Conservation (phyloP, 1,139 yeast genomes). For the Magnusiomyces fungicola region DNA sequence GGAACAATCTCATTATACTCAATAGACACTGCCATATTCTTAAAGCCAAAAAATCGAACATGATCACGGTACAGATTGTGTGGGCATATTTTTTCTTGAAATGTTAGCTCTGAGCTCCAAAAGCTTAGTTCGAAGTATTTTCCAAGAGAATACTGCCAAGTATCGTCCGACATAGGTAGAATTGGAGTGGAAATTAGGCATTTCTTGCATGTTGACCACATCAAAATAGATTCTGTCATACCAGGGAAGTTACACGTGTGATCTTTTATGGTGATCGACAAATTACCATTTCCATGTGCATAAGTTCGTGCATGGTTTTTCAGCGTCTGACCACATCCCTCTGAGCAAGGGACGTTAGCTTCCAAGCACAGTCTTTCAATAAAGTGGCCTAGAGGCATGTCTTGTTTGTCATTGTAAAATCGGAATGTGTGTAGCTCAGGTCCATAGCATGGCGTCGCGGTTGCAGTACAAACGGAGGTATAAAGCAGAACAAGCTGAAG, state of each 20-base stretch:
- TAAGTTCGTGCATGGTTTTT: conserved; percentile 78
- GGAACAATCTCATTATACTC: conserved; percentile 71
- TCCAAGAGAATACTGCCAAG: conserved; percentile 90
- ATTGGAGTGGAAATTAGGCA: conserved; percentile 76
- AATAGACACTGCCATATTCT: conserved; percentile 69
- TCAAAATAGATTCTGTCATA: conserved; percentile 59
- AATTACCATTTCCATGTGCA: conserved; percentile 80
- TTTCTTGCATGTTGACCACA: conserved; percentile 87
- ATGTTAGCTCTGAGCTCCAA: conserved; percentile 51
- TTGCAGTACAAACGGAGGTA: conserved; percentile 74
- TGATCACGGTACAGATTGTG: conserved; percentile 80
- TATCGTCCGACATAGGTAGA: conserved; percentile 76
- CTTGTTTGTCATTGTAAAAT: conserved; percentile 76
- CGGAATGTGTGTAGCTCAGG: conserved; percentile 79
- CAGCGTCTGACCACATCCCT: conserved; percentile 68
- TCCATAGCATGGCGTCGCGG: conserved; percentile 88
- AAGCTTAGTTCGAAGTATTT: conserved; percentile 82
- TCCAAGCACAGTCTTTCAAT: conserved; percentile 75
- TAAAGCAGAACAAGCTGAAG: conserved; percentile 72
- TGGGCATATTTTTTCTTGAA: conserved; percentile 51
- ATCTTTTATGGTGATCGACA: conserved; percentile 68
- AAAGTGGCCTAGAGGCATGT: conserved; percentile 81
- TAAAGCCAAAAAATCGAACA: conserved; percentile 75
- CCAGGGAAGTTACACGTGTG: conserved; percentile 51
- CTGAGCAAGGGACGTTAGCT: conserved; percentile 58